These are phyloP conservation scores for Capsaspora owczarzaki DNA, from an alignment of 78 protist genomes.

Conservation along the genomic window DNA sequence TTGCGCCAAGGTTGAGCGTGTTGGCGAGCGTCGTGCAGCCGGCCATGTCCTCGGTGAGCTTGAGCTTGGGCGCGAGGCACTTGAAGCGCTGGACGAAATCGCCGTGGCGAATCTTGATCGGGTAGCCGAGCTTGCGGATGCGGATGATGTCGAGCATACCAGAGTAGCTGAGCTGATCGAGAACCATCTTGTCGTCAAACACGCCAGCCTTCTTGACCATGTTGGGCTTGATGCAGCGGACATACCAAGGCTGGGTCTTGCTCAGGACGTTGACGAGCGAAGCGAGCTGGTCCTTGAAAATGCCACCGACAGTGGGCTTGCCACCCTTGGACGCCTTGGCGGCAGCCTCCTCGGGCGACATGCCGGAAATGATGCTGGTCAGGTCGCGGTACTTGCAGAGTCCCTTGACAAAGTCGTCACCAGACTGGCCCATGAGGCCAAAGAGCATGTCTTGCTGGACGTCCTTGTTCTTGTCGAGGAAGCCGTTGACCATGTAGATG, in stretches of 20 bases:
- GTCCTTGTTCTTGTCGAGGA: conserved; percentile 87
- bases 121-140: conserved; percentile 64
- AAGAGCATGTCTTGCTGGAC: background rate
- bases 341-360: background rate
- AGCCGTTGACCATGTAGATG: conserved; percentile 54
- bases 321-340: background rate
- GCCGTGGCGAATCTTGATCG: background rate
- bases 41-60: background rate
- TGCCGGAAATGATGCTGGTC: background rate
- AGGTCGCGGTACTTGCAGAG: background rate
- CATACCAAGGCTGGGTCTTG: conserved; percentile 45
- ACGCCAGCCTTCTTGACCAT: conserved; percentile 20
- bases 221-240: conserved; percentile 76
- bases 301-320: conserved; percentile 4
- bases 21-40: background rate
- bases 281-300: background rate
- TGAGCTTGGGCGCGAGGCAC: background rate
- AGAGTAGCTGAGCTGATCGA: conserved; percentile 56
- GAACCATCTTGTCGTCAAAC: conserved; percentile 12
- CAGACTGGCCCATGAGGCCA: conserved; percentile 11
- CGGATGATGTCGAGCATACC: conserved; percentile 70
- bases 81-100: background rate
- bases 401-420: background rate
- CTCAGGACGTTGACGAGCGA: conserved; percentile 27
- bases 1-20: background rate